phyloP scores from a whole-genome alignment of 2,329 filamentous ascomycete genomes.

The Cercospora canescens region DNA sequence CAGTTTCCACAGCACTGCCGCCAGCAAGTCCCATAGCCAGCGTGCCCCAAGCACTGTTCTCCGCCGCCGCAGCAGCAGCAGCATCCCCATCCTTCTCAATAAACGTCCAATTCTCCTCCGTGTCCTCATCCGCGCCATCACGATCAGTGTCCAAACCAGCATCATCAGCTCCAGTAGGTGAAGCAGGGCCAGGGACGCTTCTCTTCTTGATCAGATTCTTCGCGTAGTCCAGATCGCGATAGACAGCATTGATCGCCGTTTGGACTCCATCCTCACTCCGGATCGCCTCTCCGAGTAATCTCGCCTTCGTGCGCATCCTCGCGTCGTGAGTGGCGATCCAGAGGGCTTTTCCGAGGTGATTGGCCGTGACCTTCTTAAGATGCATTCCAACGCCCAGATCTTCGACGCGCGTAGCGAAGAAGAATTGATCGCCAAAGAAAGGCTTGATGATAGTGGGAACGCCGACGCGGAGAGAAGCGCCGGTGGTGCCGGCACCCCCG shows the following conservation, averaged over 20 bases:
- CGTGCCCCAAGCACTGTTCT: conserved; percentile 1
- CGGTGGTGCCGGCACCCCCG: conserved; percentile 91
- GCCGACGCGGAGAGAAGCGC: conserved; percentile 85
- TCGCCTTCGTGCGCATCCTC: conserved; percentile 87
- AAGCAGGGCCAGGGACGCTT: conserved; percentile 2
- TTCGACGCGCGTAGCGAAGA: conserved; percentile 87
- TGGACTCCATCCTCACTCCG: conserved; percentile 90
- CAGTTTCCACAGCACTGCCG: not conserved
- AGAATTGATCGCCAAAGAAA: conserved; percentile 98
- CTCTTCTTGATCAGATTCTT: conserved; percentile 70
- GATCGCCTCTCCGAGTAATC: conserved; percentile 80
- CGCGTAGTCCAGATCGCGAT: conserved; percentile 92
- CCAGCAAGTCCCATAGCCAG: not conserved
- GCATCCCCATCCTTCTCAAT: conserved; percentile 63
- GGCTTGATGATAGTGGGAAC: conserved; percentile 93
- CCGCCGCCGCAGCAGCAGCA: conserved; percentile 10
- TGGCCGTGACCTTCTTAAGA: conserved; percentile 86
- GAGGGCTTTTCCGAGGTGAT: conserved; percentile 77
- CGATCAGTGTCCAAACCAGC: conserved; percentile 13
- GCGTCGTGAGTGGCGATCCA: conserved; percentile 91
- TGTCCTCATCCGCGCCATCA: conserved; percentile 27
- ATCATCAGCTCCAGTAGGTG: conserved; percentile 23
- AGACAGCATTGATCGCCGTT: conserved; percentile 86
- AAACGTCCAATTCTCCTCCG: conserved; percentile 72
- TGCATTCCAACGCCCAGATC: conserved; percentile 90